Conservation (phyloP, 2,329 filamentous ascomycete genomes). For the Malbranchea zuffiana region DNA sequence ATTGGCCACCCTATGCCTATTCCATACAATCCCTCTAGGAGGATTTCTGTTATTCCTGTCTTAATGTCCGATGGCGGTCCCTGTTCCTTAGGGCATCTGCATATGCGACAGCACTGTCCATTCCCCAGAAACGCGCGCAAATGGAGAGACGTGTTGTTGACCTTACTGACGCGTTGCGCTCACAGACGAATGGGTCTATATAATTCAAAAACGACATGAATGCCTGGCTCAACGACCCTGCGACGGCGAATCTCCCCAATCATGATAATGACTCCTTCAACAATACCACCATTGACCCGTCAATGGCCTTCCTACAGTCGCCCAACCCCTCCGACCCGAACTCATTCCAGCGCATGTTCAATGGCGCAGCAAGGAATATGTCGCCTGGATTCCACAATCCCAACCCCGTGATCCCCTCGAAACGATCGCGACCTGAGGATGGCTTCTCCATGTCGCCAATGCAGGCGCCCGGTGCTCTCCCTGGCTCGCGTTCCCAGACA, state of each 20-base stretch:
- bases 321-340: slow-evolving; percentile 39
- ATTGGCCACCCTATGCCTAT: too few species aligned
- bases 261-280: slow-evolving; percentile 34
- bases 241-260: slow-evolving; percentile 33
- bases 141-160: too few species aligned
- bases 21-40: too few species aligned
- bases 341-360: slow-evolving; percentile 58
- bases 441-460: slow-evolving; percentile 72
- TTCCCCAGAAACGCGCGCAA: too few species aligned
- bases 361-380: slow-evolving; percentile 71
- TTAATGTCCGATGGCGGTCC: too few species aligned
- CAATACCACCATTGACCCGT: slow-evolving; percentile 35
- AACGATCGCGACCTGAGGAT: slow-evolving; percentile 76
- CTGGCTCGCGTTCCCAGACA: slow-evolving; percentile 81
- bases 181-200: slow-evolving; percentile 16
- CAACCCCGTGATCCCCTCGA: slow-evolving; percentile 78
- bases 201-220: slow-evolving; percentile 39
- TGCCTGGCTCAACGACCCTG: slow-evolving; percentile 41
- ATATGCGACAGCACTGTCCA: too few species aligned
- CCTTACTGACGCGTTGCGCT: slow-evolving; percentile 9
- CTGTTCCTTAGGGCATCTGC: too few species aligned
- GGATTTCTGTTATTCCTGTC: too few species aligned
- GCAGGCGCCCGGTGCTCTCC: slow-evolving; percentile 61
- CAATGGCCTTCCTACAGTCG: slow-evolving; percentile 39
- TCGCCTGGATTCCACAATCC: slow-evolving; percentile 69